Evolutionary conservation across 1,284 basidiomycete species (phyloP).

Genomic region (Volvariella surrecta): DNA sequence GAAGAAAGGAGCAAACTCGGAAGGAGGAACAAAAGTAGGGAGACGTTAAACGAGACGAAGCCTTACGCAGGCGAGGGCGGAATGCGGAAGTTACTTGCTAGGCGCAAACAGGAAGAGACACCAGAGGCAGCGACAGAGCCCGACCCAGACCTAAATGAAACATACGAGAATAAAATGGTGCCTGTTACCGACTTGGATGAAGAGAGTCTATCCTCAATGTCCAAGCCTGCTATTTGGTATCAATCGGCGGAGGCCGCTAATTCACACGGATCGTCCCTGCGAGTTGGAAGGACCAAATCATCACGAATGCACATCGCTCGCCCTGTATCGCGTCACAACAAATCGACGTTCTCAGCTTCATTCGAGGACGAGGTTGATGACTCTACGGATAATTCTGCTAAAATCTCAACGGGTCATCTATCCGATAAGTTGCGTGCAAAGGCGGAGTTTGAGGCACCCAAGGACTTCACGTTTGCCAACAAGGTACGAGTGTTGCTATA

Average conservation of each 20-base stretch:
- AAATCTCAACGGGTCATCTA: constrained; percentile 25
- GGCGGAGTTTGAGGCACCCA: constrained; percentile 51
- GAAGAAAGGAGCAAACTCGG: constrained; percentile 25
- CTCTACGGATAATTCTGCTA: constrained; percentile 33
- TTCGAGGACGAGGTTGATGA: constrained; percentile 51
- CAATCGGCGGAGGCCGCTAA: not conserved
- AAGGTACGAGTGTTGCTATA: constrained; percentile 31
- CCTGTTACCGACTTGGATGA: too few relatives aligned
- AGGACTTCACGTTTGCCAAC: constrained; percentile 59
- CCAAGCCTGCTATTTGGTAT: not conserved
- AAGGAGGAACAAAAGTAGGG: constrained; percentile 18
- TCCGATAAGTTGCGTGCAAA: too few relatives aligned
- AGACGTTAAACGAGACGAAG: constrained; percentile 41
- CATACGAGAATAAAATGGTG: too few relatives aligned
- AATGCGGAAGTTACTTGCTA: constrained; percentile 64
- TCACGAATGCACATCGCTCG: constrained; percentile 44
- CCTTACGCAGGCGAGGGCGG: constrained; percentile 69
- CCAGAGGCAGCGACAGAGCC: too few relatives aligned
- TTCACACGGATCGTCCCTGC: constrained; percentile 39
- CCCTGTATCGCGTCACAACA: constrained; percentile 26
- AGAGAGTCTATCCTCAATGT: constrained; percentile 3
- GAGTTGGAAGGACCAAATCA: constrained; percentile 50
- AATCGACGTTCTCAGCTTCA: constrained; percentile 56
- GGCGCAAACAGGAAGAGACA: constrained; percentile 29
- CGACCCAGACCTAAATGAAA: not conserved